Conservation (phyloP, 495 filamentous ascomycete species). For the Aspergillus cavernicola region DNA sequence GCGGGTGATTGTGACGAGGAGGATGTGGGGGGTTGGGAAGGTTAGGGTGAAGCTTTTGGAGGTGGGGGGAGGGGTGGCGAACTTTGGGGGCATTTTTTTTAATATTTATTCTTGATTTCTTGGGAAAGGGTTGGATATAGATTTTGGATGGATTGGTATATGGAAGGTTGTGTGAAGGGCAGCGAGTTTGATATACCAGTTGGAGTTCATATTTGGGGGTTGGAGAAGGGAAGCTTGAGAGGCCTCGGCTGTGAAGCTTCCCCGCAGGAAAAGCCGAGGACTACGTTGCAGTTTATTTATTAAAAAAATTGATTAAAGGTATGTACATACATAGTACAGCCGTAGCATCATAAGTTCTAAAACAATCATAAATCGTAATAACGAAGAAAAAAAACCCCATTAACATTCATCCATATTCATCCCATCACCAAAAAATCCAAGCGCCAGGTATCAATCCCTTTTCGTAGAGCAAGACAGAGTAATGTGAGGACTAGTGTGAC, state of each 20-base stretch:
- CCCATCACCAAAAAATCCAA: neutral
- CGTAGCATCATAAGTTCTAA: slow-evolving; percentile 25
- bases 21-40: slow-evolving; percentile 30
- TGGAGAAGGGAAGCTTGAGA: neutral
- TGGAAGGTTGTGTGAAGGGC: too few relatives aligned
- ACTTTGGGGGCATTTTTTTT: slow-evolving; percentile 6
- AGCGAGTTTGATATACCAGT: too few relatives aligned
- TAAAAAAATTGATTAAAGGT: too few relatives aligned
- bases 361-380: slow-evolving; percentile 16
- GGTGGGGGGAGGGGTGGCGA: slow-evolving; percentile 16
- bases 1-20: slow-evolving; percentile 35
- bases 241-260: neutral
- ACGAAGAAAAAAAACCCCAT: slow-evolving; percentile 2
- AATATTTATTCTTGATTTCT: neutral
- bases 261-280: slow-evolving; percentile 4
- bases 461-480: slow-evolving; percentile 10
- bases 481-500: slow-evolving; percentile 34
- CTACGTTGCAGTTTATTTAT: too few relatives aligned
- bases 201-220: neutral
- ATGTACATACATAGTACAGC: slow-evolving; percentile 15
- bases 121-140: neutral
- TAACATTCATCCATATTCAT: neutral
- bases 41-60: slow-evolving; percentile 19
- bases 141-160: neutral
- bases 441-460: slow-evolving; percentile 5